Evolutionary conservation across 2,329 filamentous ascomycete genomes (phyloP), one percentile per base, ranked within the genome.

Genomic region (Sordariomycetes sp.): DNA sequence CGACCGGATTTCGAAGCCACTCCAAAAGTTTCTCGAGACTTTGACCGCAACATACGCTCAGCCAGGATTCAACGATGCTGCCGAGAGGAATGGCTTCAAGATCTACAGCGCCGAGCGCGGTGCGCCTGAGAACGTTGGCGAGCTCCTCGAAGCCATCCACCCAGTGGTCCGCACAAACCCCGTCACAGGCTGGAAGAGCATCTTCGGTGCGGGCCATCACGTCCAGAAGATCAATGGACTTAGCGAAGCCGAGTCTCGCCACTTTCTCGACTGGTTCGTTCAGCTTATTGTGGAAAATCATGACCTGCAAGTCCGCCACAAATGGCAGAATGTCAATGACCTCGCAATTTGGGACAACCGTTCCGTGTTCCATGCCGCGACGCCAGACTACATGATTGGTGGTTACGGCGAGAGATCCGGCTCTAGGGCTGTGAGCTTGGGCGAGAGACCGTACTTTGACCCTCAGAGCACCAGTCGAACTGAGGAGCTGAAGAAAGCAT

Each of bases 311-410:
- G 66, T 73, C 3, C 54, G 68, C 4, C 50, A 55, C 37, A 51
- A 49, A 36, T 70, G 65, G 66, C 42, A 58, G 38, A 51, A 59
- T 29, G 49, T 50, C 7, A 63, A 68, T 32, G 72, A 75, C 21
- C 42, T 57, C 46, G 71, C 70, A 2, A 72, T 75, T 41, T 75
- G 72, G 71, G 70, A 76, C 41, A 75, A 75, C 42, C 56, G 70
- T 7, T 66, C 60, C n/a, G 66, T 66, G 1, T 75, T 67, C 43
- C 71, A 76, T 41, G 61, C 65, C 3, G 70, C 70, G 0, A 75
- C 68, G 0, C 61, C 61, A 10, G 70, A 75, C 42, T 69, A 71
- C 41, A 51, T 65, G 27, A 23, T 27, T 16, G 20, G 20, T n/a
- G 59, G 53, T 1, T 45, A 61, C 7, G 71, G 69, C 1, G 59